Evolutionary conservation across 1,284 basidiomycete species (phyloP), one percentile per base, ranked within the genome.

Genomic region (Ceratorhiza oryzae-sativae): DNA sequence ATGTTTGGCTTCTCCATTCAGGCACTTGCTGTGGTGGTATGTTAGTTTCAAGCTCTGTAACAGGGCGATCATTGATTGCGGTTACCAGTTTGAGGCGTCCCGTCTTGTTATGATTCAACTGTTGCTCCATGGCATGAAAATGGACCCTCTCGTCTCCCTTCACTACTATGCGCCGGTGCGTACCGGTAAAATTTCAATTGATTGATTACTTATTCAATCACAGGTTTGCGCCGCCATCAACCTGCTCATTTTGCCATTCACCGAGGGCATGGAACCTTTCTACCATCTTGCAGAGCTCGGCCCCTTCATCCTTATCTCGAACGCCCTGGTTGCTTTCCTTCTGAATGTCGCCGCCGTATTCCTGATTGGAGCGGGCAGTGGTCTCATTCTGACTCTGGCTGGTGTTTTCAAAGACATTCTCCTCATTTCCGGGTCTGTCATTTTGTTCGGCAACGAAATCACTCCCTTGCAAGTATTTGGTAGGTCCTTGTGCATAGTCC

Each of bases 381-480:
- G 95, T 0, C 85, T 98, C 72, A 88, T 97, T 5, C 84, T 98
- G 75, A 98, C 96, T 1, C 87, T 98, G 10, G 94, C 96, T 6
- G 97, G 97, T 73, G 96, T 99, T 18, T 90, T 98, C 83, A 94
- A 94, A 86, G 95, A 98, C 80, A 98, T 98, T 75, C 86, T 98
- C 42, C 89, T 98, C 75, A 95, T 99, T 81, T 85, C 89, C 4
- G 95, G 94, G 60, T 93, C 92, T 1, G 95, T 97, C 71, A 80
- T 94, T 74, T 83, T 97, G 73, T 95, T 97, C 77, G 90, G 92
- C 55, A 87, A 88, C 45, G 80, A 82, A 30, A 89, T 98, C 77
- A 93, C 93, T 23, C 86, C 89, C 0, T 80, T 97, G 25, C 97
- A 99, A 80, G 85, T 97, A 46, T 84, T 97, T 78, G 96, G 94